Evolutionary conservation across 2,329 filamentous ascomycete species (phyloP).

Genomic region (Cryphonectria radicalis): DNA sequence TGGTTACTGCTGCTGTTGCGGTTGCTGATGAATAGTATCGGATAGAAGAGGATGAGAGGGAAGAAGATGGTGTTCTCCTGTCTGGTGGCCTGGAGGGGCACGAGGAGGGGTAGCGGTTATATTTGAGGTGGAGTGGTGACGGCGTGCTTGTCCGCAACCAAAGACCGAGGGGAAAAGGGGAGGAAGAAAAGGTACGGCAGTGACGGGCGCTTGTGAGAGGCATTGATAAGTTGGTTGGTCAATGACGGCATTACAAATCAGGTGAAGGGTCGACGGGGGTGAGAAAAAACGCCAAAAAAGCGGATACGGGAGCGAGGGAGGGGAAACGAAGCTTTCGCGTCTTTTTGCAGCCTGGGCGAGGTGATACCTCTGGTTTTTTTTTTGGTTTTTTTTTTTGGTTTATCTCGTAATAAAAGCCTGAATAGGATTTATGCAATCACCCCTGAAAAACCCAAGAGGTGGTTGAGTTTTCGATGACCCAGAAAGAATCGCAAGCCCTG

Average conservation of each 20-base stretch:
- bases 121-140: background rate
- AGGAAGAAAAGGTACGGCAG: background rate
- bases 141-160: conserved; percentile 2
- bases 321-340: background rate
- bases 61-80: no score
- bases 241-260: conserved; percentile 29
- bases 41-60: background rate
- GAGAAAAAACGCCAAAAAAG: background rate
- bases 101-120: background rate
- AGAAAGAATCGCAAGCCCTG: no score
- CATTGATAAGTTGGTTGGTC: conserved; percentile 20
- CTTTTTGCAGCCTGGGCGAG: background rate
- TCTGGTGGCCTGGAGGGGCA: background rate
- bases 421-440: background rate
- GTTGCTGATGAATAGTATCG: background rate
- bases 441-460: no score
- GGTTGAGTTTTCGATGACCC: no score
- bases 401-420: no score
- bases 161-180: background rate
- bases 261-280: background rate
- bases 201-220: conserved; percentile 17
- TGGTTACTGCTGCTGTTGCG: conserved; percentile 21
- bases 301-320: background rate
- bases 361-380: background rate
- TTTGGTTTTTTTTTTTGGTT: no score